Conservation (phyloP, 169 alveolate genomes). For the Perkinsus olseni region DNA sequence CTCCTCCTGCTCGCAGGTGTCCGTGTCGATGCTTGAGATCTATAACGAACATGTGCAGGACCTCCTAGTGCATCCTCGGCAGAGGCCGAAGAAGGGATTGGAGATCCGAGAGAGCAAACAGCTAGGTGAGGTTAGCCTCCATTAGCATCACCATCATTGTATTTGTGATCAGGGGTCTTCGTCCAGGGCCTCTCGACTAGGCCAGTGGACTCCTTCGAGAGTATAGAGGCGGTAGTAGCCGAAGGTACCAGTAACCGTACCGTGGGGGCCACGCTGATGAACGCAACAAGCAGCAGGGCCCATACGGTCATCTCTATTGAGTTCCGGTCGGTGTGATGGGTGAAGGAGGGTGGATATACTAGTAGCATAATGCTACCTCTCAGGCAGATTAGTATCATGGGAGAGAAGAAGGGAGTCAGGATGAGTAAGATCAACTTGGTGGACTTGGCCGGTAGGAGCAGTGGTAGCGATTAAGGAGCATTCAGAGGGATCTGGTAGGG, state of each 20-base stretch:
- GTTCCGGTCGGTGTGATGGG: slow-evolving; percentile 60
- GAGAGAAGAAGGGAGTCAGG: not conserved
- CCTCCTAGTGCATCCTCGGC: slow-evolving; percentile 53
- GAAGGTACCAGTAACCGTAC: slow-evolving; percentile 75
- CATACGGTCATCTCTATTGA: slow-evolving; percentile 79
- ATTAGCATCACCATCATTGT: not conserved
- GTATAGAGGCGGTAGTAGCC: slow-evolving; percentile 61
- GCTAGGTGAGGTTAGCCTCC: slow-evolving; percentile 6
- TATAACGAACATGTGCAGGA: slow-evolving; percentile 86
- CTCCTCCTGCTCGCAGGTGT: slow-evolving; percentile 15
- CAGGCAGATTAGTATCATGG: not conserved
- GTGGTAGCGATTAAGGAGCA: slow-evolving; percentile 5
- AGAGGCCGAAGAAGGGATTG: slow-evolving; percentile 70
- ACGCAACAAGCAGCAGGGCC: slow-evolving; percentile 77
- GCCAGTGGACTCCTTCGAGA: slow-evolving; percentile 66
- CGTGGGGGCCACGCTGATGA: slow-evolving; percentile 80
- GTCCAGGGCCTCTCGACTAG: slow-evolving; percentile 63
- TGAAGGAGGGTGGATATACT: not conserved
- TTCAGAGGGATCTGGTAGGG: not conserved
- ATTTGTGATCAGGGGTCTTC: slow-evolving; percentile 48
- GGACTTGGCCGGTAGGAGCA: slow-evolving; percentile 78
- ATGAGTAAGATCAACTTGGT: slow-evolving; percentile 58
- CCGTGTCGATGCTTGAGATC: slow-evolving; percentile 67
- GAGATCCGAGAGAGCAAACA: slow-evolving; percentile 65
- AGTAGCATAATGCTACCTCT: not conserved